These are phyloP conservation scores for Diddensiella transvaalensis DNA, from an alignment of 805 yeast genomes.

Conservation along the genomic window DNA sequence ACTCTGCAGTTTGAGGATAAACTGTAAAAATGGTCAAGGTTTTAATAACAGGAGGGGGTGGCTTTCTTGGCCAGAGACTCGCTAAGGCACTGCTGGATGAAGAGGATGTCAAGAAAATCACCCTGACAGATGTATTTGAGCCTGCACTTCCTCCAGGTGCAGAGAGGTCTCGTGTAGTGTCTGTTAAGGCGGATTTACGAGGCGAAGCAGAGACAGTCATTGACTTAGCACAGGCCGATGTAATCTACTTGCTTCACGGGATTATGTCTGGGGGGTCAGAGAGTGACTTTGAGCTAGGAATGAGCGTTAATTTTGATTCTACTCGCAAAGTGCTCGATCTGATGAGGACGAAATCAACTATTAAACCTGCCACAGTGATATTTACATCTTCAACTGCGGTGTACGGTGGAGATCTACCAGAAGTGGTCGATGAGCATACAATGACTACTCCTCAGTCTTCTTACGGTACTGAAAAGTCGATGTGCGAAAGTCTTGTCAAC, in stretches of 20 bases:
- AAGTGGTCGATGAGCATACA: conserved; percentile 20
- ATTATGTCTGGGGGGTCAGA: conserved; percentile 30
- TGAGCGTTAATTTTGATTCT: conserved; percentile 25
- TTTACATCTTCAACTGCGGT: conserved; percentile 26
- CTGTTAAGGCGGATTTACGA: conserved; percentile 21
- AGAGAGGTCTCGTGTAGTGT: conserved; percentile 2
- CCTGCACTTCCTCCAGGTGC: conserved; percentile 19
- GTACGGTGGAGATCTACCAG: conserved; percentile 26
- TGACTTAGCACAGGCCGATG: conserved; percentile 15
- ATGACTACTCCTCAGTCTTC: conserved; percentile 27
- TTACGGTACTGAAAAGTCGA: conserved; percentile 27
- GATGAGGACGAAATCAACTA: conserved; percentile 12
- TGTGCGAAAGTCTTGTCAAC: conserved; percentile 23
- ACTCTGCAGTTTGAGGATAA: no score
- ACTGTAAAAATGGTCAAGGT: conserved; percentile 1
- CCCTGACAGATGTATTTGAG: conserved; percentile 23
- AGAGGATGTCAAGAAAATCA: conserved; percentile 11
- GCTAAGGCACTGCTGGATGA: conserved; percentile 21
- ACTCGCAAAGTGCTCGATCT: conserved; percentile 24
- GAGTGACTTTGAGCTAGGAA: conserved; percentile 26
- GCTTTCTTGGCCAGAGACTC: conserved; percentile 26
- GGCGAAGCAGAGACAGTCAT: conserved; percentile 11
- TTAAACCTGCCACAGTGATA: no score
- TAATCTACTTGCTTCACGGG: conserved; percentile 25
- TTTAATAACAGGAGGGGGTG: conserved; percentile 27